Conservation (phyloP, 1,284 basidiomycete species). For the Tilletia walkeri region DNA sequence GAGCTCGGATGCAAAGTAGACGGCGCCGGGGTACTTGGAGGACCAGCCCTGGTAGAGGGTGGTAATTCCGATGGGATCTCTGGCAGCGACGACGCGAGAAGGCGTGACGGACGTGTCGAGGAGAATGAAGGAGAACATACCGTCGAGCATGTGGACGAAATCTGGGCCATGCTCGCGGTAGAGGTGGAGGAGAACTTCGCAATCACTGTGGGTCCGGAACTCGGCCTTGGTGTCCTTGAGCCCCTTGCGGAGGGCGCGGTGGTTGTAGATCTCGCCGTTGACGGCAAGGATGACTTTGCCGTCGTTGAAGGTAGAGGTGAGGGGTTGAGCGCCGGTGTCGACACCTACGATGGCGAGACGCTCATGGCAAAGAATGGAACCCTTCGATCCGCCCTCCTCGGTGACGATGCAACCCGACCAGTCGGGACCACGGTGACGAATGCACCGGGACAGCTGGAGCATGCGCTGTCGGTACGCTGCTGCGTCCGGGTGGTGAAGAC, state of each 20-base stretch:
- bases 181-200: conserved; percentile 82
- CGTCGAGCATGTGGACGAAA: conserved; percentile 69
- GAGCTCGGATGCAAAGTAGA: conserved; percentile 94
- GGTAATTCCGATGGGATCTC: conserved; percentile 97
- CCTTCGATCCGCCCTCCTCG: conserved; percentile 36
- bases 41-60: conserved; percentile 95
- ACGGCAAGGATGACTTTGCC: conserved; percentile 83
- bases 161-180: conserved; percentile 56
- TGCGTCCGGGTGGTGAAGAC: conserved; percentile 52
- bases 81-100: conserved; percentile 85
- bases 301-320: conserved; percentile 73
- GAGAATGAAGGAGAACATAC: conserved; percentile 98
- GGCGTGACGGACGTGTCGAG: conserved; percentile 89
- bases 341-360: conserved; percentile 92
- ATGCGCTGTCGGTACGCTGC: conserved; percentile 51
- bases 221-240: conserved; percentile 65
- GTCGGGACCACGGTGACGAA: conserved; percentile 56
- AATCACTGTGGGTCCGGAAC: conserved; percentile 98
- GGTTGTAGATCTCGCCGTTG: conserved; percentile 99
- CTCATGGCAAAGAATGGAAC: conserved; percentile 58
- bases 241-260: conserved; percentile 73
- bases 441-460: conserved; percentile 53
- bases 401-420: conserved; percentile 54
- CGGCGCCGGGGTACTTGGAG: conserved; percentile 76
- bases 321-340: conserved; percentile 94